These are phyloP conservation scores for Globisporangium yorkense DNA, from an alignment of 352 stramenopile genomes.

Conservation along the genomic window DNA sequence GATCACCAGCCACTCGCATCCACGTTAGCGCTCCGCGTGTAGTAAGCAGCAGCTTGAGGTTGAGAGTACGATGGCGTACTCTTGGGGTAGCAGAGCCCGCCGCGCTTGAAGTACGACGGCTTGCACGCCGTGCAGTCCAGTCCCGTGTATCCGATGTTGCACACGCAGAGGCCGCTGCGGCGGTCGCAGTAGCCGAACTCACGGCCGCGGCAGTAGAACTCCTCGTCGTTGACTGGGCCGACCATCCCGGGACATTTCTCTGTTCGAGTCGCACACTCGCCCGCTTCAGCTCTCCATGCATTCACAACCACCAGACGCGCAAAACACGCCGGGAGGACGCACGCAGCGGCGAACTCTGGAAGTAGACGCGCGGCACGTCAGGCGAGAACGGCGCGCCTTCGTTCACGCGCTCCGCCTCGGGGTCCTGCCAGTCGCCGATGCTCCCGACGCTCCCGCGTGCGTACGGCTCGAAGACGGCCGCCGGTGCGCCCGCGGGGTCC, in stretches of 20 bases:
- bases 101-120: conserved; percentile 81
- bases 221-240: conserved; percentile 80
- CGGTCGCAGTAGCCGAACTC: conserved; percentile 94
- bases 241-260: conserved; percentile 80
- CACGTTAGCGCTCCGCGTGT: conserved; percentile 8
- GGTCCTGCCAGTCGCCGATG: conserved; percentile 73
- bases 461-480: conserved; percentile 80
- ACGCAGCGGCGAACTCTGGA: conserved; percentile 35
- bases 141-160: conserved; percentile 92
- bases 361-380: conserved; percentile 57
- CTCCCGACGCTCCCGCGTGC: conserved; percentile 72
- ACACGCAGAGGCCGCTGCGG: conserved; percentile 90
- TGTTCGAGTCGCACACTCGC: conserved; percentile 18
- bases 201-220: conserved; percentile 90
- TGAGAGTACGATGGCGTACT: conserved; percentile 19
- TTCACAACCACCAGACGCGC: neutral
- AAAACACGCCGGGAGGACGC: conserved; percentile 13
- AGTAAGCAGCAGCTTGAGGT: neutral
- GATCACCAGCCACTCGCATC: neutral
- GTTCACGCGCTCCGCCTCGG: conserved; percentile 68
- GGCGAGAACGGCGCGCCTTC: conserved; percentile 76
- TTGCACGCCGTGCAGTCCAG: conserved; percentile 86
- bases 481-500: conserved; percentile 23
- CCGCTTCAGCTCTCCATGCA: conserved; percentile 7
- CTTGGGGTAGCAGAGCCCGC: conserved; percentile 88